Evolutionary conservation across 345 rosid genomes (phyloP).

Genomic region (Linum usitatissimum): DNA sequence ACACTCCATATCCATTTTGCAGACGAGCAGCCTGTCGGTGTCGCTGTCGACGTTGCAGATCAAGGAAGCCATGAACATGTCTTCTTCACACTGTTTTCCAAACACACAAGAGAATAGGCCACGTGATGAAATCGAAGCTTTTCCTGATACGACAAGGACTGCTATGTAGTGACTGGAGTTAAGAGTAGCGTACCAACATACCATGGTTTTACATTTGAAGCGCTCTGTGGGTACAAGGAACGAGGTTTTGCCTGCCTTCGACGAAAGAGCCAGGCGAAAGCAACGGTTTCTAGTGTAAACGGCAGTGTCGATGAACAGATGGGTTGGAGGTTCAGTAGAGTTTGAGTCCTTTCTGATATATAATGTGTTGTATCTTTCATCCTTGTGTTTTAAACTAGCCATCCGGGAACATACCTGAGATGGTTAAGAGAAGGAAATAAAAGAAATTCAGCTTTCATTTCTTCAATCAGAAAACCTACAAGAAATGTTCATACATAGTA

Average conservation of each 20-base stretch:
- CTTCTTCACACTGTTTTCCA: constrained; percentile 59
- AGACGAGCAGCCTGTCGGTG: constrained; percentile 75
- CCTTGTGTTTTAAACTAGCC: constrained; percentile 35
- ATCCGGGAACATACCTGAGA: constrained; percentile 69
- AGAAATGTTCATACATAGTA: no score
- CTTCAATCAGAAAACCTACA: no score
- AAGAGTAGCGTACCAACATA: constrained; percentile 19
- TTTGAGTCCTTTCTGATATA: constrained; percentile 60
- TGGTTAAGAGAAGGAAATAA: no score
- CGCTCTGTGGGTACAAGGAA: constrained; percentile 76
- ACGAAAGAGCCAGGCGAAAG: constrained; percentile 81
- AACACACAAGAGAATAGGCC: constrained; percentile 3
- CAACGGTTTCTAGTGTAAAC: constrained; percentile 92
- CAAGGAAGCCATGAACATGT: constrained; percentile 75
- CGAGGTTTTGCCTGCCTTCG: constrained; percentile 86
- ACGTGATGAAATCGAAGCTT: not conserved
- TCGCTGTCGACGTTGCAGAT: constrained; percentile 73
- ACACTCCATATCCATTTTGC: constrained; percentile 84
- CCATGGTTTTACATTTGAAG: constrained; percentile 74
- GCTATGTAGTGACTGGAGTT: no score
- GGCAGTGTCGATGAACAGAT: constrained; percentile 79
- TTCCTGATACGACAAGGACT: not conserved
- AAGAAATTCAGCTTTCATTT: no score
- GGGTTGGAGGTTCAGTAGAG: constrained; percentile 32
- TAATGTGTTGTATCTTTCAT: constrained; percentile 38